These are phyloP conservation scores for Henckelia pumila DNA, from an alignment of 257 asterid species.

Conservation along the genomic window DNA sequence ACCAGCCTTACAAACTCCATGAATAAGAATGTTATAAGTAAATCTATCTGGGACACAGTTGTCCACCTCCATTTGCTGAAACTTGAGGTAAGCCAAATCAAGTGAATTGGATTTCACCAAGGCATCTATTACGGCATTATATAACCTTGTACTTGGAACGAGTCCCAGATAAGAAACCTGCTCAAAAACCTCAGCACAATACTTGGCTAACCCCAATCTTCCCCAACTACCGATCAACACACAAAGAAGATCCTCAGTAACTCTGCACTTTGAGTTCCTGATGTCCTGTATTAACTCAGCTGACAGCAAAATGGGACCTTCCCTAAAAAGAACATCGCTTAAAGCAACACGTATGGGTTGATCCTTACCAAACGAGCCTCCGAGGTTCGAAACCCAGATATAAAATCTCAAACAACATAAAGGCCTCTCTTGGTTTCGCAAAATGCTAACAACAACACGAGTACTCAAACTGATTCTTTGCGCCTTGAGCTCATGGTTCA, in stretches of 20 bases:
- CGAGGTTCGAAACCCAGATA: constrained; percentile 55
- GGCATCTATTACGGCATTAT: constrained; percentile 85
- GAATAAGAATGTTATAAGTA: constrained; percentile 80
- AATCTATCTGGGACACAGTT: constrained; percentile 74
- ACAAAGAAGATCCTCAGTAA: constrained; percentile 66
- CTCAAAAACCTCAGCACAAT: constrained; percentile 72
- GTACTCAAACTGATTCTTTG: constrained; percentile 40
- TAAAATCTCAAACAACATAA: constrained; percentile 61
- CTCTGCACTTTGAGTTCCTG: constrained; percentile 50
- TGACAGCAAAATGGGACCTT: constrained; percentile 80
- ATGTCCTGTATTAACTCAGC: constrained; percentile 63
- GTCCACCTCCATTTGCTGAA: constrained; percentile 93
- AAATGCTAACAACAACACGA: constrained; percentile 49
- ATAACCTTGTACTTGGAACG: constrained; percentile 71
- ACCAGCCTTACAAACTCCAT: constrained; percentile 90
- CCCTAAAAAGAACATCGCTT: constrained; percentile 55
- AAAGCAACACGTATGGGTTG: constrained; percentile 52
- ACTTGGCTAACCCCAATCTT: constrained; percentile 80
- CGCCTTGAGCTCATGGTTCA: constrained; percentile 62
- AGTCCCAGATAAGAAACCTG: constrained; percentile 84
- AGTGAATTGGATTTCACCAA: constrained; percentile 81
- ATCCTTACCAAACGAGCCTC: constrained; percentile 47
- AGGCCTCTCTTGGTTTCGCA: constrained; percentile 78
- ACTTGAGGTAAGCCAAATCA: constrained; percentile 89
- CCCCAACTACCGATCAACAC: constrained; percentile 87